Base-by-base conservation (phyloP, 176 grass and related monocot genomes). In the Oryza rufipogon region DNA sequence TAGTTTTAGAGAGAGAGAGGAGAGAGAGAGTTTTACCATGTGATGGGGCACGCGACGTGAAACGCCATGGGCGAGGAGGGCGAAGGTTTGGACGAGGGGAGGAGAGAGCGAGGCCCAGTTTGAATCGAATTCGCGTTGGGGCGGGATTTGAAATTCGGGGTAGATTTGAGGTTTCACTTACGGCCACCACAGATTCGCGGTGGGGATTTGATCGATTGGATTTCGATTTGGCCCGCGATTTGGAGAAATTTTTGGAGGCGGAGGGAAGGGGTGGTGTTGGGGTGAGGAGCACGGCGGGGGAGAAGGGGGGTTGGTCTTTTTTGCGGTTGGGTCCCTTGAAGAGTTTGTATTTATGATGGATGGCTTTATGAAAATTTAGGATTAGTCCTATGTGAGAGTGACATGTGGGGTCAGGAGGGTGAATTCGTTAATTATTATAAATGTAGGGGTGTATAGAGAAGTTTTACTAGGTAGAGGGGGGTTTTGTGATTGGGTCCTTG, bases 21-120 rank as follows among this genome's bases (percentile, higher is more conserved):
- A 38, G 32, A 32, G 42, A 19, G 52, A 28, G 32, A 23, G 42
- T 23, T 0, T 74, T 83, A 90, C 93, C 93, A 92, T 84, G 93
- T 95, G 88, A 92, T 81, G 84, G 93, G 93, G 90, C 93, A 95
- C 81, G 90, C 93, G 88, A 95, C 83, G 83, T 95, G 93, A 90
- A 95, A 95, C 82, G 93, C 90, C 90, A 95, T 95, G 85, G 83
- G 83, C 80, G 67, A 67, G 7, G 49, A 61, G 5, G 4, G 26
- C 42, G 76, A 32, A 44, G 52, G 52, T 56, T 56, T 56, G 52
- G 52, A 5, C 39, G 48, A 36, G 30, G 30, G 30, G 30, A 32
- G 30, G 34, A 36, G 34, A 36, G 34, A 5, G 34, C 34, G 34
- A 36, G 48, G 23, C 16, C 7, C 9, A 30, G 68, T 77, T 82